Evolutionary conservation across 371 early-diverging fungal species (phyloP).

Genomic region (Chytridium lagenaria): DNA sequence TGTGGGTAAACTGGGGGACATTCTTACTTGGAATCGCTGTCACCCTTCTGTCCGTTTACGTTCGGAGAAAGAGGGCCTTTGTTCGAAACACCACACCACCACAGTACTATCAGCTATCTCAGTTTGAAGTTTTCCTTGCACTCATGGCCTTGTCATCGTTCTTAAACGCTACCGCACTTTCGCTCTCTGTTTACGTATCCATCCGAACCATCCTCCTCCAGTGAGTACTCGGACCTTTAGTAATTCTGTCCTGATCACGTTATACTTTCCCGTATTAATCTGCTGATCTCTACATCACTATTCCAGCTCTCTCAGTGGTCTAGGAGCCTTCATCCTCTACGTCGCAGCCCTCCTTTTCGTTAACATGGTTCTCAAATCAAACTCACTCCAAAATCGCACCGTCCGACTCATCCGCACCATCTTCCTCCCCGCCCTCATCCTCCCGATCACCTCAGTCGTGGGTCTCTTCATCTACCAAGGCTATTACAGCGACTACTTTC

Average conservation of each 20-base stretch:
- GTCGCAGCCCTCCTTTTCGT: slow-evolving; percentile 1
- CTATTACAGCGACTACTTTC: background rate
- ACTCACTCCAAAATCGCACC: slow-evolving; percentile 6
- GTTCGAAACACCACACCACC: background rate
- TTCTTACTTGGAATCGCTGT: background rate
- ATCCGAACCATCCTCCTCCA: background rate
- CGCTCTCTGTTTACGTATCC: background rate
- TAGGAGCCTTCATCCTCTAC: background rate
- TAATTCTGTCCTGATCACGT: background rate
- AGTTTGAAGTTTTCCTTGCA: slow-evolving; percentile 1
- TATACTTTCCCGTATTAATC: no score
- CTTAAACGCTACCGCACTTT: background rate
- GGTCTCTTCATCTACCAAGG: slow-evolving; percentile 5
- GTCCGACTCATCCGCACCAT: background rate
- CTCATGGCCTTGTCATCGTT: background rate
- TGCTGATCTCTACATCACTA: no score
- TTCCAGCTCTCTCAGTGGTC: background rate
- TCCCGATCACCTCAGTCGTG: background rate
- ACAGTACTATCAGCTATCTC: background rate
- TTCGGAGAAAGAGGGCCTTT: background rate
- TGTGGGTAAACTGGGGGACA: background rate
- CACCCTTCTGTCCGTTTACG: slow-evolving; percentile 1
- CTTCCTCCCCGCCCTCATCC: slow-evolving; percentile 1
- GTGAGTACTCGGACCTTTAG: background rate
- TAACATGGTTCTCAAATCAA: slow-evolving; percentile 8